Base-by-base conservation (phyloP, 78 protist genomes). In the Neovahlkampfia damariscottae region DNA sequence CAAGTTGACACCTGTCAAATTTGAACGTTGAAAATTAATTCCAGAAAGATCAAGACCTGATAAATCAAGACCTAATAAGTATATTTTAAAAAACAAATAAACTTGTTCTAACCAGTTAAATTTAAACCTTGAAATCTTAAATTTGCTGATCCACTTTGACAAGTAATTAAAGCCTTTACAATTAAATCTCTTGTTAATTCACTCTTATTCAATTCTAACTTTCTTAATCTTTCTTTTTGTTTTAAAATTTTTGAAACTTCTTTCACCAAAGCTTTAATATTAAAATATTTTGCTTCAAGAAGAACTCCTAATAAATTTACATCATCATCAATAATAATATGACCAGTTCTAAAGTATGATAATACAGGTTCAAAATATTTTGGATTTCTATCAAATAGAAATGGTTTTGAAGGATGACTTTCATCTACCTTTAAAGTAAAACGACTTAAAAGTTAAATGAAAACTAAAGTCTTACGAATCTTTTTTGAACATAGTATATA, bases 261-360 rank as follows among this genome's bases (percentile, higher is more conserved):
- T 19, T 72, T 35, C 34, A 68, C 76, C n/a, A 72, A 34, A 5
- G 30, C 5, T 5, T 5, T 32, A 5, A 72, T 3, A 41, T 68
- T 68, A 5, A 72, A 38, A 41, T 72, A 72, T 36, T 5, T 19
- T 5, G 76, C 76, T 5, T 72, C 76, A 31, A 38, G 38, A 10
- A 5, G 5, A 19, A 72, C 76, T 3, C 76, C 76, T 3, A 31
- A 31, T 3, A 3, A 30, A 3, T 41, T 5, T 32, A 3, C 69
- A 5, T 41, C 76, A 3, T 19, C 72, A 36, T 72, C 76, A 10
- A 72, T 32, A n/a, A 72, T 36, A 3, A 72, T 34, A 31, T 72
- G 69, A 31, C 76, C 76, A 36, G 66, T 72, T 3, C 76, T 38
- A n/a, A 72, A 5, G 40, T 7, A 72, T 3, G 72, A 3, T 38